phyloP scores from a whole-genome alignment of 768 basidiomycete genomes.

The Fibroporia radiculosa region DNA sequence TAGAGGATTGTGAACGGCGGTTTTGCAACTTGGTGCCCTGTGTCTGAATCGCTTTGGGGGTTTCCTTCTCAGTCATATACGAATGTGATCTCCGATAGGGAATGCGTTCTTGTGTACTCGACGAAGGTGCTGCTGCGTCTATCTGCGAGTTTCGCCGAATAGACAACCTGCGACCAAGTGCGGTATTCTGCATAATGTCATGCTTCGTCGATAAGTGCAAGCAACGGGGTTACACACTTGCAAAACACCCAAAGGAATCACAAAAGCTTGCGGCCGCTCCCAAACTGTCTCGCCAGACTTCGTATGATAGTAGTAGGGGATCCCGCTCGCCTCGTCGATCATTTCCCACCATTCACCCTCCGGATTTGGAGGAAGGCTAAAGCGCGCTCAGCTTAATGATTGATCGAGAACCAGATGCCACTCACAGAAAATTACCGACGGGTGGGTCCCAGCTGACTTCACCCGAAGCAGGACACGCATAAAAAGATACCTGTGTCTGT shows the following conservation, averaged over 20 bases:
- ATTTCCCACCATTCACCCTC: conserved; percentile 98
- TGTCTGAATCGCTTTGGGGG: conserved; percentile 1
- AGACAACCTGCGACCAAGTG: conserved; percentile 64
- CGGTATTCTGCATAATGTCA: conserved; percentile 46
- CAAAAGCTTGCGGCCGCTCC: conserved; percentile 84
- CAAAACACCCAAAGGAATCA: conserved; percentile 84
- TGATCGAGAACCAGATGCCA: conserved; percentile 7
- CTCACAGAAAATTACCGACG: conserved; percentile 80
- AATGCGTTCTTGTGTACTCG: conserved; percentile 6
- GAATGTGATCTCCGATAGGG: conserved; percentile 20
- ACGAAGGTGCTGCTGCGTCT: conserved; percentile 2
- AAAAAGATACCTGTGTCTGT: conserved; percentile 59
- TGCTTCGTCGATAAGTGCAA: neutral
- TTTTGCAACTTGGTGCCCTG: conserved; percentile 6
- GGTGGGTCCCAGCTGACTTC: conserved; percentile 93
- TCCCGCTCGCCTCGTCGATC: conserved; percentile 71
- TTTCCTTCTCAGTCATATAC: conserved; percentile 13
- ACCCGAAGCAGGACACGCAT: conserved; percentile 88
- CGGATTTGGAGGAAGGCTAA: conserved; percentile 70
- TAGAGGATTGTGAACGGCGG: conserved; percentile 20
- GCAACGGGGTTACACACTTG: conserved; percentile 42
- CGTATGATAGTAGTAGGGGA: conserved; percentile 93
- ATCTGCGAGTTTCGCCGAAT: conserved; percentile 10
- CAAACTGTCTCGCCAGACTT: conserved; percentile 87
- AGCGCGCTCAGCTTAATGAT: neutral